Evolutionary conservation across 2,329 filamentous ascomycete species (phyloP), one percentile per base, ranked within the genome.

Genomic region (Diaporthe citriasiana): DNA sequence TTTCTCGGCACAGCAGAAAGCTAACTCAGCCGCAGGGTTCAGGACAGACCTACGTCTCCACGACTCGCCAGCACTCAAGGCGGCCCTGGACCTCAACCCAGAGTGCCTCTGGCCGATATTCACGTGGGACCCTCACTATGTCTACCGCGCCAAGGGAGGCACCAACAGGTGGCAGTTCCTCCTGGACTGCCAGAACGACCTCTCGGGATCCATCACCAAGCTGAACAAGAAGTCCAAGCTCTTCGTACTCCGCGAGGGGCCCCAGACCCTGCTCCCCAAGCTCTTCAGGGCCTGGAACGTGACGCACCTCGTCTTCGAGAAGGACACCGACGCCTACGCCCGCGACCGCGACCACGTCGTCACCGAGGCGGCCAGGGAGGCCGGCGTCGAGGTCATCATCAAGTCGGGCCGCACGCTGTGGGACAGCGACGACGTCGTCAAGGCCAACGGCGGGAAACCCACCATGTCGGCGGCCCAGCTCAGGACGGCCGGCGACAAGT

Each of bases 41-140:
- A 89, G 93, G 71, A 95, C 93, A 8, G 93, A 95, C 80, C 85
- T 95, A 15, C 91, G 93, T 27, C 88, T 95, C 3, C 93, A 95
- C 82, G 93, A 95, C 81, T 94, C 92, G 0, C 93, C 93, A 12
- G 93, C 93, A 1, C 85, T 95, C 35, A 88, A 91, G 80, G 92
- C 93, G 2, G 93, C 93, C 0, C 83, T 95, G 10, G 91, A 93
- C 73, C 85, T 95, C 9, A 86, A 93, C 0, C 92, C 93, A 1
- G 88, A 89, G 70, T 90, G 88, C 27, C 84, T 95, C 35, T 95
- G 92, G 85, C 93, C 93, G 0, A 89, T 95, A 59, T 95, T 93
- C 87, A 94, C 92, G 1, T 95, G 93, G 92, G 93, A 95, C 80
- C 93, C 93, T 73, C 92, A 95, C 80, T 95, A 95, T 80, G 92